Percentiles rank a stretch among this genome's conserved stretches.
phyloP scores from a whole-genome alignment of 2,329 filamentous ascomycete genomes.

The Zarea fungicola region DNA sequence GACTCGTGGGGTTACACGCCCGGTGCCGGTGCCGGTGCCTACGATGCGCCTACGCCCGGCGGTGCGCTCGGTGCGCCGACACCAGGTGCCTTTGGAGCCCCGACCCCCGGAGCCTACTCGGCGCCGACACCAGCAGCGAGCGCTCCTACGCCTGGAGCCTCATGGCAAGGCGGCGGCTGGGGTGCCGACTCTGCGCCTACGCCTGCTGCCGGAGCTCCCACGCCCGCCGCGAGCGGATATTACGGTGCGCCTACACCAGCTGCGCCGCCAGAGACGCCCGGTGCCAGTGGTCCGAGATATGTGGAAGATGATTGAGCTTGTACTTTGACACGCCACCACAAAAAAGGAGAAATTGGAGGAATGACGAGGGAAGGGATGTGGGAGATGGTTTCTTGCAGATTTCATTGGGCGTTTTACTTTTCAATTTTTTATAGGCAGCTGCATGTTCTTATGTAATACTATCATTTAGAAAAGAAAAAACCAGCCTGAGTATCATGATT shows the following conservation, averaged over 20 bases:
- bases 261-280: slow-evolving; percentile 55
- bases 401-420: slow-evolving; percentile 6
- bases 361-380: neutral
- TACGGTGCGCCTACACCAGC: slow-evolving; percentile 57
- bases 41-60: slow-evolving; percentile 67
- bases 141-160: slow-evolving; percentile 65
- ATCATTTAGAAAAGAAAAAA: slow-evolving; percentile 7
- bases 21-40: slow-evolving; percentile 43
- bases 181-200: slow-evolving; percentile 61
- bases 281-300: slow-evolving; percentile 52
- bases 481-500: too few relatives aligned
- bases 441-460: slow-evolving; percentile 11
- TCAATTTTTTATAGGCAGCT: too few relatives aligned
- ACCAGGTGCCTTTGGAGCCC: slow-evolving; percentile 59
- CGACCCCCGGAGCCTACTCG: slow-evolving; percentile 65
- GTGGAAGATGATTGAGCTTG: slow-evolving; percentile 47
- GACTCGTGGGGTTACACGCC: slow-evolving; percentile 58
- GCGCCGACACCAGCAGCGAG: slow-evolving; percentile 58
- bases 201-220: slow-evolving; percentile 61
- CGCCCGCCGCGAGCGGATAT: slow-evolving; percentile 59
- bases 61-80: slow-evolving; percentile 55
- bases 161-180: slow-evolving; percentile 55
- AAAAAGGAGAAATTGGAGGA: too few relatives aligned
- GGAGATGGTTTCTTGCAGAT: neutral
- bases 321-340: too few relatives aligned